Conservation (phyloP, 257 asterid genomes). For the Przewalskia tangutica region DNA sequence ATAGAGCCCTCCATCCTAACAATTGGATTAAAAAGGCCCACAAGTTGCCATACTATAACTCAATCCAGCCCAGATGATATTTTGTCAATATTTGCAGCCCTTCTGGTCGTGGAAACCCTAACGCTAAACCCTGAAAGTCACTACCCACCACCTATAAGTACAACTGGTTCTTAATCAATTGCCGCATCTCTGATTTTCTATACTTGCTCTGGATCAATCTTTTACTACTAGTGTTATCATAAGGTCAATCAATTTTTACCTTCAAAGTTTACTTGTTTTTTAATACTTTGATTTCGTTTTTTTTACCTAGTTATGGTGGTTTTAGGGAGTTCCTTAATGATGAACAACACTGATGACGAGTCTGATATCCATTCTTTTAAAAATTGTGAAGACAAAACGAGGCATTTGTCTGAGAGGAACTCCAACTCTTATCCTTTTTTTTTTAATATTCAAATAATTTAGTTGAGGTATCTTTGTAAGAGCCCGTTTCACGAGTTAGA, state of each 20-base stretch:
- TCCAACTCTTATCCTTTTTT: neutral
- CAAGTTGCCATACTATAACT: neutral
- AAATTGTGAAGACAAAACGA: slow-evolving; percentile 51
- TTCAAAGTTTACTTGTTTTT: neutral
- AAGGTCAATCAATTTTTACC: too few species aligned
- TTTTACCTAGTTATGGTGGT: neutral
- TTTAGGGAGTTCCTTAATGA: slow-evolving; percentile 38
- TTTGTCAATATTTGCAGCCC: neutral
- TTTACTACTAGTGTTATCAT: neutral
- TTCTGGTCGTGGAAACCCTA: neutral
- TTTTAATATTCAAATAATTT: too few species aligned
- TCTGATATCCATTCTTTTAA: slow-evolving; percentile 69
- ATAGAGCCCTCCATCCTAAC: too few species aligned
- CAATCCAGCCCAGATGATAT: neutral
- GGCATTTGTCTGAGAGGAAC: slow-evolving; percentile 89
- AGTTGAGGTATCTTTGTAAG: too few species aligned
- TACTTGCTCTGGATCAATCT: neutral
- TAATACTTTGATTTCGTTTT: neutral
- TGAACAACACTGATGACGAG: slow-evolving; percentile 72
- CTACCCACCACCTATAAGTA: neutral
- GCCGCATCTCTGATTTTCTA: neutral
- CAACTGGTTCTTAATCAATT: neutral
- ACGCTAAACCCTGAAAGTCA: neutral
- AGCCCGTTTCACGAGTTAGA: too few species aligned
- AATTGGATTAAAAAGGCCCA: neutral